phyloP scores from a whole-genome alignment of 805 yeast genomes.

The Pichia heedii region DNA sequence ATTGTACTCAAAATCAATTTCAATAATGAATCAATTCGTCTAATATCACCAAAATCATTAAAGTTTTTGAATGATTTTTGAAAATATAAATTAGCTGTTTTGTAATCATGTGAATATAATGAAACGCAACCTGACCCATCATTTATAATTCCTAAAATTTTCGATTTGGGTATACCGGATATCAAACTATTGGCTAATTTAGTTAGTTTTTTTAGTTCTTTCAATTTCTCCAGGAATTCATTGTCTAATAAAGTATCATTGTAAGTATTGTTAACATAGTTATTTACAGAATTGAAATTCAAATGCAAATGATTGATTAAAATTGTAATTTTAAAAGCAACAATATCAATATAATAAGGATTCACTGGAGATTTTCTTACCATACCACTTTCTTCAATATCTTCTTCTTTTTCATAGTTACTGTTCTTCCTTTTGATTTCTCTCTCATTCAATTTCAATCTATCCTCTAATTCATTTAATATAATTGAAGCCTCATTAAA shows the following conservation, averaged over 20 bases:
- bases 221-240: constrained; percentile 11
- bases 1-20: constrained; percentile 55
- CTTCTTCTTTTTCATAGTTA: too few relatives aligned
- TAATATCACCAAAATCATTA: constrained; percentile 52
- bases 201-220: constrained; percentile 38
- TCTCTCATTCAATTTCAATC: too few relatives aligned
- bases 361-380: too few relatives aligned
- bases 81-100: constrained; percentile 39
- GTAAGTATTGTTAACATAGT: too few relatives aligned
- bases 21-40: constrained; percentile 48
- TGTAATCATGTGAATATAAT: constrained; percentile 52
- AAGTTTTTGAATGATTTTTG: constrained; percentile 40
- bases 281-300: background rate
- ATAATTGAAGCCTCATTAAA: constrained; percentile 28
- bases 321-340: constrained; percentile 57
- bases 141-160: constrained; percentile 60
- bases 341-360: constrained; percentile 21
- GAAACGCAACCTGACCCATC: constrained; percentile 70
- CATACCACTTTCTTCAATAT: too few relatives aligned
- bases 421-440: too few relatives aligned
- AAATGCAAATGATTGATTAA: background rate
- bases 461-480: constrained; percentile 32
- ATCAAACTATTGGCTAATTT: constrained; percentile 38
- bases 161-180: constrained; percentile 68
- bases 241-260: too few relatives aligned